Percentiles rank a stretch among this genome's conserved stretches.
phyloP scores from a whole-genome alignment of 352 stramenopile species.

The Phytophthora litchii region DNA sequence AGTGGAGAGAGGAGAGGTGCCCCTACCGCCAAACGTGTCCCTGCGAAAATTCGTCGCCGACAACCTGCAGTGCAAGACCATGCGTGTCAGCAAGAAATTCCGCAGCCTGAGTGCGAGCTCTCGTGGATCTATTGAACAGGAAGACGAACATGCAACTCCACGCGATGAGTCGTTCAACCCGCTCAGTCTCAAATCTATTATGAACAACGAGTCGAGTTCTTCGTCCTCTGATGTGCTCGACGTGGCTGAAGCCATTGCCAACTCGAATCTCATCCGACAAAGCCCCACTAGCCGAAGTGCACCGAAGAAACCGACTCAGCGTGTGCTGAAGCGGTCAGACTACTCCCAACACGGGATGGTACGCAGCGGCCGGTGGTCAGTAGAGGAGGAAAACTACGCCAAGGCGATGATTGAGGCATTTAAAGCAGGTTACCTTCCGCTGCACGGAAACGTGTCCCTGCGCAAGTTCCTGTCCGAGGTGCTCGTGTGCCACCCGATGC shows the following conservation, averaged over 20 bases:
- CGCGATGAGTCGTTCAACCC: conserved; percentile 56
- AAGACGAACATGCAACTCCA: conserved; percentile 8
- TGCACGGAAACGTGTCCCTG: conserved; percentile 83
- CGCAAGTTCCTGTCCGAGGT: conserved; percentile 89
- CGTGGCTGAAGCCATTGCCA: conserved; percentile 28
- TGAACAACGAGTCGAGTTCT: conserved; percentile 59
- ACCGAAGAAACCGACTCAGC: conserved; percentile 48
- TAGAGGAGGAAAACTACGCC: conserved; percentile 78
- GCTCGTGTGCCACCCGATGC: conserved; percentile 90
- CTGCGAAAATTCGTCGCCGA: conserved; percentile 64
- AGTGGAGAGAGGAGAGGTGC: conserved; percentile 46
- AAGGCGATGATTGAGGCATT: conserved; percentile 87
- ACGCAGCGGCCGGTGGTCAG: conserved; percentile 71
- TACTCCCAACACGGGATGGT: conserved; percentile 81
- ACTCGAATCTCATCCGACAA: conserved; percentile 30
- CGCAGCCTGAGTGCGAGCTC: conserved; percentile 37
- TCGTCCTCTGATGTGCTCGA: conserved; percentile 23
- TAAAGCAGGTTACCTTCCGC: conserved; percentile 68
- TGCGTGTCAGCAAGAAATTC: conserved; percentile 76
- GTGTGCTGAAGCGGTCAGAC: conserved; percentile 76
- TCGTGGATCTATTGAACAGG: conserved; percentile 7
- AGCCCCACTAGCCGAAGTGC: conserved; percentile 23
- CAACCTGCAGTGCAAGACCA: conserved; percentile 66
- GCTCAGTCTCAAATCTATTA: conserved; percentile 76
- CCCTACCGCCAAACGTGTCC: conserved; percentile 57